phyloP scores from a whole-genome alignment of 164 flowering plant species.

The Echeveria elegans region DNA sequence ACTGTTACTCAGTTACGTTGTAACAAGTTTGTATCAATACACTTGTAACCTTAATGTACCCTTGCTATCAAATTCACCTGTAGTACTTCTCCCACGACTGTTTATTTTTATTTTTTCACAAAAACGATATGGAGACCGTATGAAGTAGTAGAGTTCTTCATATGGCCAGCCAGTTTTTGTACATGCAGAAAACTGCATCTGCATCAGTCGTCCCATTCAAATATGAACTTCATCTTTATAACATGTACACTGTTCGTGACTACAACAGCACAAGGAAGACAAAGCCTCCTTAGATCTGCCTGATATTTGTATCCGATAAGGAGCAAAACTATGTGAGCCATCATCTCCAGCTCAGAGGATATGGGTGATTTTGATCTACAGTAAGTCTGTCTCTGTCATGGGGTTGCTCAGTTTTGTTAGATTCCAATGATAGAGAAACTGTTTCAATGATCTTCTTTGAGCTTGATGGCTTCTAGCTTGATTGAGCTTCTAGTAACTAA shows the following conservation, averaged over 20 bases:
- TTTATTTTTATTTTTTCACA: neutral
- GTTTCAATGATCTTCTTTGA: constrained; percentile 9
- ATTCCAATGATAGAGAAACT: neutral
- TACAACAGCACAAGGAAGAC: neutral
- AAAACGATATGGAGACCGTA: neutral
- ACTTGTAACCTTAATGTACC: neutral
- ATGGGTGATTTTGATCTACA: neutral
- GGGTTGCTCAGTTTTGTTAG: neutral
- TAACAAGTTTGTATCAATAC: neutral
- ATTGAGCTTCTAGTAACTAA: constrained; percentile 39
- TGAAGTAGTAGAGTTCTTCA: neutral
- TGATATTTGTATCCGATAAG: neutral
- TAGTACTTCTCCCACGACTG: no score
- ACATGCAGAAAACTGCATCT: neutral
- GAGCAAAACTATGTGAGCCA: neutral
- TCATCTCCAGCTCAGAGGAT: neutral
- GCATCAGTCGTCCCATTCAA: neutral
- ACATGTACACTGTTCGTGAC: neutral
- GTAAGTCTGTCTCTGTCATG: neutral
- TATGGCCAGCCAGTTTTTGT: neutral
- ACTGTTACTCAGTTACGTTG: neutral
- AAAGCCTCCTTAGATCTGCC: neutral
- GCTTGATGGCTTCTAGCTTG: constrained; percentile 12
- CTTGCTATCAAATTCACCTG: neutral
- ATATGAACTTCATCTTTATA: neutral